These are phyloP conservation scores for Zygoascus biomembranicola DNA, from an alignment of 805 yeast genomes.

Conservation along the genomic window DNA sequence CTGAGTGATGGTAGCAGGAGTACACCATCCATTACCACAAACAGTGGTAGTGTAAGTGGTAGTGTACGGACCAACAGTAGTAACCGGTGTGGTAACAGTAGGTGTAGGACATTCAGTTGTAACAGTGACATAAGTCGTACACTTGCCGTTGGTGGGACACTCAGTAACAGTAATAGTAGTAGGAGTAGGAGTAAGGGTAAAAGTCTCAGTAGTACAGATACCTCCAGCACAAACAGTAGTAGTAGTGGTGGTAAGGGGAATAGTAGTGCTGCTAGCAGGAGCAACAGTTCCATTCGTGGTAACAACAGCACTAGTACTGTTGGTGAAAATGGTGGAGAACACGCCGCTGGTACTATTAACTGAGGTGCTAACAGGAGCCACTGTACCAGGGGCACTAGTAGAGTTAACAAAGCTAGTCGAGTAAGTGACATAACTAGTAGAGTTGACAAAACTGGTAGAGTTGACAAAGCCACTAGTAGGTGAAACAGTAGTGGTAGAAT, in stretches of 20 bases:
- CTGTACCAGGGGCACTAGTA: background rate
- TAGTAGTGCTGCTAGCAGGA: background rate
- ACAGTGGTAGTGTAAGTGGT: background rate
- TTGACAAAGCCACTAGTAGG: background rate
- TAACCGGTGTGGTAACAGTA: background rate
- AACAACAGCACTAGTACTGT: background rate
- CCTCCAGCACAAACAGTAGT: background rate
- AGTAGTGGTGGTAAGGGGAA: background rate
- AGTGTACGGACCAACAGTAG: background rate
- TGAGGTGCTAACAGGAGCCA: background rate
- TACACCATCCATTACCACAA: background rate
- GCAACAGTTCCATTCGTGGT: background rate
- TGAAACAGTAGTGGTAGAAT: background rate
- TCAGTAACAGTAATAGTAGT: background rate
- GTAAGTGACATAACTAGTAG: background rate
- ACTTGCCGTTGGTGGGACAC: background rate
- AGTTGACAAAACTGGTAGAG: background rate
- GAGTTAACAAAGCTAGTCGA: background rate
- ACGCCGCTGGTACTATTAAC: background rate
- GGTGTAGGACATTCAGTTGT: background rate
- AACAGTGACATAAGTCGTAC: background rate
- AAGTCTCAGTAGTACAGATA: background rate
- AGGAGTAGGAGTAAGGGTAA: slow-evolving; percentile 1
- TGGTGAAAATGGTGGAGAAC: background rate
- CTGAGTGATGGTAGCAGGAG: background rate